A percentile compares a stretch with the other conserved stretches of the same genome.
Evolutionary conservation across 2,329 filamentous ascomycete species (phyloP).

Genomic region (Tympanopsis confertula): DNA sequence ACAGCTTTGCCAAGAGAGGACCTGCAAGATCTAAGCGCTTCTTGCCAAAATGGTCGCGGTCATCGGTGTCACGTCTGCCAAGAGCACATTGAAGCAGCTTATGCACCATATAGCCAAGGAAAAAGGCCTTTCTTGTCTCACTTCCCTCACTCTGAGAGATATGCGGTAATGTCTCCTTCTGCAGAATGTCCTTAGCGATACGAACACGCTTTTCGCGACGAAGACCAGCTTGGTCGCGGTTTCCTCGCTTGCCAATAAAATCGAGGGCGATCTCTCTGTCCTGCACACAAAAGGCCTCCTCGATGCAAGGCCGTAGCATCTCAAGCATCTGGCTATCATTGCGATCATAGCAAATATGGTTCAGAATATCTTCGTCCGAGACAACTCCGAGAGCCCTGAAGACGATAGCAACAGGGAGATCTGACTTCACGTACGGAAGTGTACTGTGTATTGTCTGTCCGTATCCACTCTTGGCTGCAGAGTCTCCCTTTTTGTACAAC

Average conservation of each 20-base stretch:
- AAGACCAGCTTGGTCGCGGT: conserved; percentile 49
- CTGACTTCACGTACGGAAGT: conserved; percentile 84
- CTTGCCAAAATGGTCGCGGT: conserved; percentile 97
- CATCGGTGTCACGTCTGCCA: conserved; percentile 85
- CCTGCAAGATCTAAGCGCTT: conserved; percentile 94
- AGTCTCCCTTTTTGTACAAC: conserved; percentile 74
- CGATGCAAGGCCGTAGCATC: conserved; percentile 92
- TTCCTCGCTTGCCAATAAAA: conserved; percentile 87
- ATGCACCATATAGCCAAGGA: conserved; percentile 98
- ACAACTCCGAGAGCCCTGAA: conserved; percentile 93
- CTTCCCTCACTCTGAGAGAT: conserved; percentile 92
- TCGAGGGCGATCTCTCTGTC: conserved; percentile 88
- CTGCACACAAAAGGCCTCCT: conserved; percentile 92
- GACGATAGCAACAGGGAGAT: conserved; percentile 88
- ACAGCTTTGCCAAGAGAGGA: conserved; percentile 87
- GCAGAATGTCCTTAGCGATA: conserved; percentile 85
- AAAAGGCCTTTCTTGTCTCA: conserved; percentile 93
- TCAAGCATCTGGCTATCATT: conserved; percentile 95
- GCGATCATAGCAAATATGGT: conserved; percentile 92
- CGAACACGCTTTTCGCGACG: conserved; percentile 80
- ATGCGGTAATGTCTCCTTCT: conserved; percentile 91
- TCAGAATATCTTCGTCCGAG: conserved; percentile 93
- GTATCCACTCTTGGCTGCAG: conserved; percentile 65
- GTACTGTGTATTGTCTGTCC: conserved; percentile 83
- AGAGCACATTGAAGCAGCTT: conserved; percentile 86